Conservation (phyloP, 1,284 basidiomycete genomes). For the Microbotryomycetes sp. region DNA sequence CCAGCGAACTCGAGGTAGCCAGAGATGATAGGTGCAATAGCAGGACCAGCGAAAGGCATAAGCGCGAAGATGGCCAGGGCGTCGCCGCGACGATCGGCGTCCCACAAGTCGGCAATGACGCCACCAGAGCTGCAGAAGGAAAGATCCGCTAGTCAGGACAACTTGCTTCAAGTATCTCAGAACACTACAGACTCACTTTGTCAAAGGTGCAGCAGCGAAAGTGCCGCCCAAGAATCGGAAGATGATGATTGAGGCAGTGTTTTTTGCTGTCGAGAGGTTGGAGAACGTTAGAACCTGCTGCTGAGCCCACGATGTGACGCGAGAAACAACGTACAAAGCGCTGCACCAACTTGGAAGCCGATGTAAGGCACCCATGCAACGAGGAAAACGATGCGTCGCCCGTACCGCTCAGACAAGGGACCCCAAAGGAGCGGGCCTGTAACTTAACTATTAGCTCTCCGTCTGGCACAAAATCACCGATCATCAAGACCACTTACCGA, state of each 20-base stretch:
- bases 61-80: conserved; percentile 63
- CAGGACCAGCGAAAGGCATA: conserved; percentile 52
- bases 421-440: conserved; percentile 37
- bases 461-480: conserved; percentile 27
- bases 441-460: conserved; percentile 1
- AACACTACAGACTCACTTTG: conserved; percentile 28
- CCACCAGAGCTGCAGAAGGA: conserved; percentile 22
- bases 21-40: conserved; percentile 57
- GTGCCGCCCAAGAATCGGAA: conserved; percentile 63
- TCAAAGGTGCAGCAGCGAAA: conserved; percentile 48
- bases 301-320: too few species aligned
- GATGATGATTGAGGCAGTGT: conserved; percentile 56
- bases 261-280: conserved; percentile 43
- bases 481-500: conserved; percentile 13
- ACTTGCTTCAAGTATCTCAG: background rate
- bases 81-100: conserved; percentile 58
- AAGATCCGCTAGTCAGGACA: background rate
- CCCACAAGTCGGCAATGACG: conserved; percentile 52
- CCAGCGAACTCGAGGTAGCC: conserved; percentile 51
- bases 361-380: conserved; percentile 59
- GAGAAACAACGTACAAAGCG: conserved; percentile 44
- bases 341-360: conserved; percentile 60
- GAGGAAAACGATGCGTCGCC: conserved; percentile 59
- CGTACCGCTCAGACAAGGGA: conserved; percentile 52
- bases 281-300: background rate